These are phyloP conservation scores for Silybum marianum DNA, from an alignment of 129 eudicot genomes.

Conservation along the genomic window DNA sequence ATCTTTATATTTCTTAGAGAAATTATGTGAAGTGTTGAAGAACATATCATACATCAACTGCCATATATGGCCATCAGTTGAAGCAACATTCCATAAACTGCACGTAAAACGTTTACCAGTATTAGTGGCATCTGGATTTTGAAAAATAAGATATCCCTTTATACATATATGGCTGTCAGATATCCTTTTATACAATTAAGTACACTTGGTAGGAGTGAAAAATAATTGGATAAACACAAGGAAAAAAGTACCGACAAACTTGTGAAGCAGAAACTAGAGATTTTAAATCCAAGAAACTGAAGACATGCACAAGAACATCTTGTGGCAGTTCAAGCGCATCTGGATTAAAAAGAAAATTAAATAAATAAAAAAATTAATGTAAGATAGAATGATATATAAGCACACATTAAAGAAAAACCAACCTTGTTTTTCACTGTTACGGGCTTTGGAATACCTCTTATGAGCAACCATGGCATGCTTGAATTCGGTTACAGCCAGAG, in stretches of 20 bases:
- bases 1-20: constrained; percentile 3
- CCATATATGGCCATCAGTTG: constrained; percentile 66
- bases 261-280: constrained; percentile 67
- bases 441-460: constrained; percentile 54
- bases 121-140: neutral
- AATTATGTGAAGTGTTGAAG: constrained; percentile 34
- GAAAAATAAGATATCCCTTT: no score
- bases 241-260: constrained; percentile 69
- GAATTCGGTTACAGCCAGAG: constrained; percentile 54
- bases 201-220: neutral
- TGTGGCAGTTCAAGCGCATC: constrained; percentile 54
- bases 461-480: constrained; percentile 77
- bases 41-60: constrained; percentile 34
- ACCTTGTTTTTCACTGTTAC: constrained; percentile 48
- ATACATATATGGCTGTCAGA: no score
- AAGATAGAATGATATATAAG: neutral
- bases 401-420: constrained; percentile 16
- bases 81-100: constrained; percentile 78
- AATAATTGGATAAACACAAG: neutral
- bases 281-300: constrained; percentile 73
- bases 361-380: neutral
- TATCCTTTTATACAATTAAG: no score
- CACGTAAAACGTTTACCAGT: constrained; percentile 9
- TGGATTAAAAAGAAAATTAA: constrained; percentile 23
- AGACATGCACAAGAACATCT: constrained; percentile 77